Evolutionary conservation across 2,329 filamentous ascomycete genomes (phyloP).

Genomic region (Chaetomiaceae sp.): DNA sequence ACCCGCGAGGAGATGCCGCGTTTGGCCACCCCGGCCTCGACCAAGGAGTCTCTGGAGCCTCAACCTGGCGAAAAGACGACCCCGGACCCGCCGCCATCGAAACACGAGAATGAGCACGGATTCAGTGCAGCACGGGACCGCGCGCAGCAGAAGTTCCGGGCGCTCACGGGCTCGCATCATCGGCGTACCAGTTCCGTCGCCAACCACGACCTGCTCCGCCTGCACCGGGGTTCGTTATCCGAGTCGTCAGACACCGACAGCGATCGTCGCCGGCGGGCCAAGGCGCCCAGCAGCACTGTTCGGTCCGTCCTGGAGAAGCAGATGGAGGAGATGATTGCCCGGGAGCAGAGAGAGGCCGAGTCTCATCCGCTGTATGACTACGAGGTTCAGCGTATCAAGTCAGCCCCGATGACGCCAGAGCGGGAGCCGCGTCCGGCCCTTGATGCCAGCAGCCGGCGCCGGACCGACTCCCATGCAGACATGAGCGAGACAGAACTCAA

Average conservation of each 20-base stretch:
- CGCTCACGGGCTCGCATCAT: slow-evolving; percentile 51
- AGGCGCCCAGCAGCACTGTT: slow-evolving; percentile 44
- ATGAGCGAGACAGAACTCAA: slow-evolving; percentile 37
- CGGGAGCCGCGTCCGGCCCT: slow-evolving; percentile 27
- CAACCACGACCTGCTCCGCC: slow-evolving; percentile 49
- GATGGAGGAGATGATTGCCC: slow-evolving; percentile 57
- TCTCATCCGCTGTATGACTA: slow-evolving; percentile 29
- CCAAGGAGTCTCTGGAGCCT: slow-evolving; percentile 14
- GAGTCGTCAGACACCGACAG: slow-evolving; percentile 58
- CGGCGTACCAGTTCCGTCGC: slow-evolving; percentile 48
- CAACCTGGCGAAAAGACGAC: slow-evolving; percentile 22
- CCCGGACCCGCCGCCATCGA: slow-evolving; percentile 27
- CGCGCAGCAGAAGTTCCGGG: slow-evolving; percentile 57
- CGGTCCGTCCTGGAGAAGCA: slow-evolving; percentile 57
- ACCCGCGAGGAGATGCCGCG: slow-evolving; percentile 25
- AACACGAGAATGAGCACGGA: slow-evolving; percentile 39
- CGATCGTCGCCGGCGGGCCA: slow-evolving; percentile 39
- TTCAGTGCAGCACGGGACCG: slow-evolving; percentile 54
- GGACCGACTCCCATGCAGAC: slow-evolving; percentile 38
- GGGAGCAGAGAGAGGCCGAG: slow-evolving; percentile 45
- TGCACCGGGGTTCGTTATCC: slow-evolving; percentile 52
- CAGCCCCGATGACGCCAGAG: slow-evolving; percentile 34
- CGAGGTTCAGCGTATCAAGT: slow-evolving; percentile 34
- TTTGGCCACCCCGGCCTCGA: slow-evolving; percentile 22
- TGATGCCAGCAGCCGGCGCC: slow-evolving; percentile 32